Evolutionary conservation across 176 grass and related monocot genomes (phyloP), one percentile per base, ranked within the genome.

Genomic region (Musa beccarii): DNA sequence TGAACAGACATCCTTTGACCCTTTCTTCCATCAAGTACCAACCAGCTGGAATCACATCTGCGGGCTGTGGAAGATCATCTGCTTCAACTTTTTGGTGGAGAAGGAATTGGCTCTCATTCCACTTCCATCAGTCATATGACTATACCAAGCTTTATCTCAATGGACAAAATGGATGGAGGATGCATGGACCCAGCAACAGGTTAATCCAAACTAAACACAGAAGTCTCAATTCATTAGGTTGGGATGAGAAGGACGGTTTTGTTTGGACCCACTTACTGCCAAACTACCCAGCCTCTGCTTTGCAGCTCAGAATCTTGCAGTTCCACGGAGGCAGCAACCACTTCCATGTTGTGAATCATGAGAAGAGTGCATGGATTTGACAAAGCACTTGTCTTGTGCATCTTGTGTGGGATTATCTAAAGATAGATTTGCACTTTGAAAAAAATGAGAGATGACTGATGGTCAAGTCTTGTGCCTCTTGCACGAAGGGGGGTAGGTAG

Each of bases 181-280:
- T n/a, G 16, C 54, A 0, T 56, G 54, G 54, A 56, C 54, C 54
- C 54, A 56, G 57, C 6, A n/a, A 20, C 16, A n/a, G 57, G 4
- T 20, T 61, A n/a, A 61, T 61, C 57, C 57, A n/a, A n/a, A n/a
- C 21, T 61, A n/a, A 61, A 21, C 9, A 61, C 8, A n/a, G 2
- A 61, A 21, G 57, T 61, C 16, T 61, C 57, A 61, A 61, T n/a
- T 61, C 57, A 61, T 61, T n/a, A 61, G 57, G 57, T 61, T 61
- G 57, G 57, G n/a, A 61, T 61, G 57, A 61, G n/a, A 61, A 13
- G 15, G 57, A 61, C 16, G 21, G 57, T n/a, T 61, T 61, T 61
- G 57, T 61, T 61, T 61, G 19, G 17, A 61, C 3, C 15, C 57
- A 21, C 16, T 61, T 21, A 19, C 57, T 61, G n/a, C 15, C 57